These are phyloP conservation scores for Suhomyces anneliseae DNA, from an alignment of 1,139 yeast genomes.

Conservation along the genomic window DNA sequence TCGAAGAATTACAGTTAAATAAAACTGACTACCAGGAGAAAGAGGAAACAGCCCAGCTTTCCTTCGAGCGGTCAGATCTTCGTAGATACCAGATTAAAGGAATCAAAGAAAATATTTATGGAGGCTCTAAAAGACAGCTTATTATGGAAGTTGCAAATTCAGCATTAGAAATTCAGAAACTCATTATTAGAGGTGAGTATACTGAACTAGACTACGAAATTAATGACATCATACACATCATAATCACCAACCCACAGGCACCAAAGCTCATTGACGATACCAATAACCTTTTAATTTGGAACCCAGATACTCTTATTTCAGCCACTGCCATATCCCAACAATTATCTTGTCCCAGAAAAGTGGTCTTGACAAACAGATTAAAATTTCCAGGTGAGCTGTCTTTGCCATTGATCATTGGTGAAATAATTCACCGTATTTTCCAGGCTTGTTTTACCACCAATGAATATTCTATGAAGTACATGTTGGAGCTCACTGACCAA, in stretches of 20 bases:
- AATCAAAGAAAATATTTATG: conserved; percentile 34
- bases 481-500: conserved; percentile 46
- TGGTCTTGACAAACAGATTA: conserved; percentile 59
- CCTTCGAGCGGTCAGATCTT: conserved; percentile 48
- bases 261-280: conserved; percentile 54
- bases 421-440: conserved; percentile 73
- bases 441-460: conserved; percentile 60
- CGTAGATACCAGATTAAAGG: conserved; percentile 49
- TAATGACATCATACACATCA: conserved; percentile 61
- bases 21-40: conserved; percentile 12
- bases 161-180: conserved; percentile 29
- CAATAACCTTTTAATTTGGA: conserved; percentile 66
- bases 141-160: conserved; percentile 49
- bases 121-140: conserved; percentile 36
- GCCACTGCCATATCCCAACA: conserved; percentile 84
- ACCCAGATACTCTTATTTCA: conserved; percentile 80
- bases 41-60: conserved; percentile 38
- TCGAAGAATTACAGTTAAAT: conserved; percentile 20
- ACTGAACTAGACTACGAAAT: conserved; percentile 39
- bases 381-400: conserved; percentile 57
- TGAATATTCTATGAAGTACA: conserved; percentile 42
- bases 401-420: conserved; percentile 70
- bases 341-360: conserved; percentile 67
- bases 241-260: conserved; percentile 42
- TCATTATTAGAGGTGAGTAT: conserved; percentile 54